Evolutionary conservation across 2,329 filamentous ascomycete species (phyloP).

Genomic region (Trichophyton rubrum): DNA sequence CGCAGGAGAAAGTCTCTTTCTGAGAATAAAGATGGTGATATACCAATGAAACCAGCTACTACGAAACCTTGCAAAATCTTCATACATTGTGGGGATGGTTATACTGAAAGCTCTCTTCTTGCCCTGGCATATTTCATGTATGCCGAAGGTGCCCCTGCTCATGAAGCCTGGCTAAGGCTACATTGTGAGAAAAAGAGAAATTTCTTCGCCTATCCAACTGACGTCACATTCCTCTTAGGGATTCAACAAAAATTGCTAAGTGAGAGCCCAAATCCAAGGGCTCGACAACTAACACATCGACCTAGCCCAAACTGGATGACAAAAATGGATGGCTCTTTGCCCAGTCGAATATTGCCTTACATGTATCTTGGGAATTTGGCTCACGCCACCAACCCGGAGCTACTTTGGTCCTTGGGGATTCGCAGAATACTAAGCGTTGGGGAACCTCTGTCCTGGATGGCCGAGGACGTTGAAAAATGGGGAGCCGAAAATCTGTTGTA

Average conservation of each 20-base stretch:
- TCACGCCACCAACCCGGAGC: slow-evolving; percentile 84
- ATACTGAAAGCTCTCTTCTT: slow-evolving; percentile 85
- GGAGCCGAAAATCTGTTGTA: slow-evolving; percentile 64
- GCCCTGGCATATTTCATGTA: slow-evolving; percentile 90
- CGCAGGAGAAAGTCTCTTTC: slow-evolving; percentile 19
- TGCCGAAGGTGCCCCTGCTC: slow-evolving; percentile 65
- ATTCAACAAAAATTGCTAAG: slow-evolving; percentile 65
- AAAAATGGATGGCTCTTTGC: slow-evolving; percentile 77
- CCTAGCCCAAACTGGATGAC: slow-evolving; percentile 64
- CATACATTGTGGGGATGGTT: slow-evolving; percentile 89
- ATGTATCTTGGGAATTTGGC: slow-evolving; percentile 92
- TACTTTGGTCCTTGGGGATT: slow-evolving; percentile 70
- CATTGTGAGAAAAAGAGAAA: slow-evolving; percentile 74
- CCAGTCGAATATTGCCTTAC: slow-evolving; percentile 77
- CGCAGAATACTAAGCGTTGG: slow-evolving; percentile 82
- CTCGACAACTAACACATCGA: slow-evolving; percentile 14
- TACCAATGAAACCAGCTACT: slow-evolving; percentile 36
- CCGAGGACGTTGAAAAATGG: slow-evolving; percentile 59
- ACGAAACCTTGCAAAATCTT: slow-evolving; percentile 54
- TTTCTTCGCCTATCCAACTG: slow-evolving; percentile 90
- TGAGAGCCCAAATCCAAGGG: slow-evolving; percentile 25
- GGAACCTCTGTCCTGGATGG: slow-evolving; percentile 71
- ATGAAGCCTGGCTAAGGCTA: slow-evolving; percentile 75
- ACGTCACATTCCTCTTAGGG: slow-evolving; percentile 67
- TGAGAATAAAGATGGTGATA: slow-evolving; percentile 44